phyloP scores from a whole-genome alignment of 306 rosid species.

The Cicer judaicum region DNA sequence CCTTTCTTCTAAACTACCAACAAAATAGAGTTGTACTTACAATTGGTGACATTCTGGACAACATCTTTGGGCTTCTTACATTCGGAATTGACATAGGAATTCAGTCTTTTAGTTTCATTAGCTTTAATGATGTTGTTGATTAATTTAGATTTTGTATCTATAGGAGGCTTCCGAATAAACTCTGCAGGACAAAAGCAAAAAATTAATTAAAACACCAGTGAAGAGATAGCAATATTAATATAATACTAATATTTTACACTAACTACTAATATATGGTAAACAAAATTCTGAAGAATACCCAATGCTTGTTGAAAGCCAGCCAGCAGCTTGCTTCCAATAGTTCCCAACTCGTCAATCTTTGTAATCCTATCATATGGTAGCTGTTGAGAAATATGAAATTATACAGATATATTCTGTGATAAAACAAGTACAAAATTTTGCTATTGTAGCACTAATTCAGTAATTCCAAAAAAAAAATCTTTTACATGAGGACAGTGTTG shows the following conservation, averaged over 20 bases:
- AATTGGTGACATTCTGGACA: slow-evolving; percentile 53
- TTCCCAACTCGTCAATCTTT: slow-evolving; percentile 67
- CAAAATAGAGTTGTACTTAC: slow-evolving; percentile 31
- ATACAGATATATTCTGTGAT: slow-evolving; percentile 27
- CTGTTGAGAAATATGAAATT: slow-evolving; percentile 43
- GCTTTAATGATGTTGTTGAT: slow-evolving; percentile 56
- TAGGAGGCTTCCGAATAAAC: slow-evolving; percentile 65
- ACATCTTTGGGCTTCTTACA: slow-evolving; percentile 60
- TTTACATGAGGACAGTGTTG: neutral
- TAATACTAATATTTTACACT: neutral
- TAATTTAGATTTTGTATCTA: slow-evolving; percentile 61
- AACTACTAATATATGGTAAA: slow-evolving; percentile 24
- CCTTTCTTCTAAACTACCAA: slow-evolving; percentile 13
- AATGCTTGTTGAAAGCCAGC: slow-evolving; percentile 70
- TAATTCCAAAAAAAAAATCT: neutral
- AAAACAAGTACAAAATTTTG: neutral
- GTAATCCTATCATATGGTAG: slow-evolving; percentile 56
- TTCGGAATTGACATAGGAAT: slow-evolving; percentile 67
- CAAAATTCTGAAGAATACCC: slow-evolving; percentile 56
- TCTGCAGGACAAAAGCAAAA: slow-evolving; percentile 51
- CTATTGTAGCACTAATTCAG: neutral
- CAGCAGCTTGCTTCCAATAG: slow-evolving; percentile 65
- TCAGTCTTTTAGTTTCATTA: slow-evolving; percentile 62
- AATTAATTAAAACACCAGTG: neutral
- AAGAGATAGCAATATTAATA: slow-evolving; percentile 6